These are phyloP conservation scores for Coemansia sp. DNA, from an alignment of 192 early-diverging fungal genomes.

Conservation along the genomic window DNA sequence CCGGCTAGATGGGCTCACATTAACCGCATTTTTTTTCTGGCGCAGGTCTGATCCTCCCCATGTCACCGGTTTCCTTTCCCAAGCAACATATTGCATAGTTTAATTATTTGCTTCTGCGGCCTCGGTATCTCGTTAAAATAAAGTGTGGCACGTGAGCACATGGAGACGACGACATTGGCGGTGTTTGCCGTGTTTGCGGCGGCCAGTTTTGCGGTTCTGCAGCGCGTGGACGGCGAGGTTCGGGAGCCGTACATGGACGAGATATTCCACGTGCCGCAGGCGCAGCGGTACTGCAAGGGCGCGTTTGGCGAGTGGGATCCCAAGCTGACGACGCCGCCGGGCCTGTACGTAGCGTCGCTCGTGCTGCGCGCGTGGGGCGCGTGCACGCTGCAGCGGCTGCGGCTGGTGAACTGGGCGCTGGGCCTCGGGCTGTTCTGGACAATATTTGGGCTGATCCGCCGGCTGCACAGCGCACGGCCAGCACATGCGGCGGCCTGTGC, in stretches of 20 bases:
- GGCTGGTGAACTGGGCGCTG: conserved; percentile 70
- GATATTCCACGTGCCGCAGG: conserved; percentile 90
- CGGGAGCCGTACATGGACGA: conserved; percentile 74
- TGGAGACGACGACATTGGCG: not conserved
- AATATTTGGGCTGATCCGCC: conserved; percentile 30
- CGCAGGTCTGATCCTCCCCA: too few relatives aligned
- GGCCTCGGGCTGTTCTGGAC: conserved; percentile 55
- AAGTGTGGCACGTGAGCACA: not conserved
- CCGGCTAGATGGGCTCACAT: too few relatives aligned
- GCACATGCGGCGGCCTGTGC: conserved; percentile 21
- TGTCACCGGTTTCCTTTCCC: too few relatives aligned
- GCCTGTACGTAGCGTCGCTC: conserved; percentile 66
- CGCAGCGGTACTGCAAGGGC: conserved; percentile 77
- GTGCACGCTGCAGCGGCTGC: conserved; percentile 54
- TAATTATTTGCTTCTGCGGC: too few relatives aligned
- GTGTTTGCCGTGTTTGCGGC: conserved; percentile 29
- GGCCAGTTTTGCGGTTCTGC: conserved; percentile 26
- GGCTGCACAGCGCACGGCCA: conserved; percentile 9
- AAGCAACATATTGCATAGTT: too few relatives aligned
- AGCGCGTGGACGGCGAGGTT: conserved; percentile 16
- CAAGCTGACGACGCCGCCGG: conserved; percentile 98
- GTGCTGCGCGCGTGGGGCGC: not conserved
- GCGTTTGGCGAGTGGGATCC: conserved; percentile 76
- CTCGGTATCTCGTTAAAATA: too few relatives aligned
- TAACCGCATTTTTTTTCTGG: too few relatives aligned